A percentile compares a stretch with the other conserved stretches of the same genome.
phyloP scores from a whole-genome alignment of 2,329 filamentous ascomycete species.

The Penicillium sp. region DNA sequence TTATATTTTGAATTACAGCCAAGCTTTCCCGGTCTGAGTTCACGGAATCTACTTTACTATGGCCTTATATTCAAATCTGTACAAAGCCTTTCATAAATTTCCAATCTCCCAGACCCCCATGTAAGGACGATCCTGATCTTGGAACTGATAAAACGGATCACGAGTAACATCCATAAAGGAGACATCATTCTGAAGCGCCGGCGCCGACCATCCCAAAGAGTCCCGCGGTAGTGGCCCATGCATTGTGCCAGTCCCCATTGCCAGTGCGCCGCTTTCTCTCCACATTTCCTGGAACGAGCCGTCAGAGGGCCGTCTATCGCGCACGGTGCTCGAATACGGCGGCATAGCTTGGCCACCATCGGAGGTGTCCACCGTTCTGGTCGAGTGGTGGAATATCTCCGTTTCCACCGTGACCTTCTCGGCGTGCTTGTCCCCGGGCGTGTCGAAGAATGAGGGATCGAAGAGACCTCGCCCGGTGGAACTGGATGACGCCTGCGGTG shows the following conservation, averaged over 20 bases:
- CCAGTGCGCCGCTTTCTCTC: neutral
- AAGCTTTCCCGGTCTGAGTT: neutral
- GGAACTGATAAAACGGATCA: constrained; percentile 36
- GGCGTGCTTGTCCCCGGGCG: constrained; percentile 8
- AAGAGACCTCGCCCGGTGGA: constrained; percentile 25
- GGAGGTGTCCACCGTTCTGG: constrained; percentile 28
- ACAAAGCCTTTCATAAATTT: constrained; percentile 24
- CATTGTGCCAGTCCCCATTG: constrained; percentile 5
- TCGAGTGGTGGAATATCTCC: constrained; percentile 34
- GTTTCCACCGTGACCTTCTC: constrained; percentile 31
- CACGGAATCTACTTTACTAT: neutral
- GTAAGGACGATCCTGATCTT: constrained; percentile 30
- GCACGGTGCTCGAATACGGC: constrained; percentile 27
- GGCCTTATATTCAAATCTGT: too few relatives aligned
- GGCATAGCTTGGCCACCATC: constrained; percentile 34
- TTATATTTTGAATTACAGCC: neutral
- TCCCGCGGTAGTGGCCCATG: constrained; percentile 11
- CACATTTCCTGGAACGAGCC: constrained; percentile 15
- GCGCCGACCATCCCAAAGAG: constrained; percentile 16
- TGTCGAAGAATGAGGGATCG: constrained; percentile 24
- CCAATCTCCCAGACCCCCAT: constrained; percentile 33
- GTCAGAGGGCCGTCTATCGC: constrained; percentile 8
- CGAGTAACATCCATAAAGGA: constrained; percentile 32
- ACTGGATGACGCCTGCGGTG: constrained; percentile 9
- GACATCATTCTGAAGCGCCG: constrained; percentile 24